Evolutionary conservation across 2,329 filamentous ascomycete genomes (phyloP), one percentile per base, ranked within the genome.

Genomic region (Penicillium sp.): DNA sequence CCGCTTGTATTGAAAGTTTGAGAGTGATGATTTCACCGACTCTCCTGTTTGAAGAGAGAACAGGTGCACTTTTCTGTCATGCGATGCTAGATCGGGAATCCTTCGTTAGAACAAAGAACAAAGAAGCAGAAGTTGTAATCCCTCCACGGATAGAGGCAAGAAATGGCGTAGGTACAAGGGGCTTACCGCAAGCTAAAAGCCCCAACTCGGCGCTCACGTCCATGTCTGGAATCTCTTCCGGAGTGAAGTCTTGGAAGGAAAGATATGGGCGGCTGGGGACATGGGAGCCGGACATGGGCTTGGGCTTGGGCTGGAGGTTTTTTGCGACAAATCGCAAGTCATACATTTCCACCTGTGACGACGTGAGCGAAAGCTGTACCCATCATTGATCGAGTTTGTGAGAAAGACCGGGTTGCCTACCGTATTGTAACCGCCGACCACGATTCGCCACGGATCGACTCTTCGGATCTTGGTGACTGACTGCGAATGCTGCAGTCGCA

Each of bases 341-440:
- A 47, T 72, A 72, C 64, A 72, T 70, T 52, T 64, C 60, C 18
- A 72, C 58, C 69, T 72, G 51, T 34, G 6, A 8, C 25, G 7
- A 3, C 4, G 12, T 43, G 33, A 48, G 29, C 12, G 46, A 29
- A 27, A 43, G 29, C 29, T 32, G 29, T 7, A 5, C 2, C 8
- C 3, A 11, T 8, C 8, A 11, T 8, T 32, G 4, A 8, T 7
- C 29, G 29, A 8, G 11, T 8, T 32, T 26, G 35, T 3, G 25
- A 34, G 27, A 11, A 34, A 13, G 32, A 24, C 34, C 9, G 25
- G 9, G 25, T 9, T 11, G 51, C 65, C 39, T 61, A 70, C 64
- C 33, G 59, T 65, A 18, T 60, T 59, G 18, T 56, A 50, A 4
- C 68, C 66, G 4, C 63, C 62, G 9, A 66, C 67, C 4, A 69